phyloP scores from a whole-genome alignment of 306 rosid species.

The Vicia sativa region DNA sequence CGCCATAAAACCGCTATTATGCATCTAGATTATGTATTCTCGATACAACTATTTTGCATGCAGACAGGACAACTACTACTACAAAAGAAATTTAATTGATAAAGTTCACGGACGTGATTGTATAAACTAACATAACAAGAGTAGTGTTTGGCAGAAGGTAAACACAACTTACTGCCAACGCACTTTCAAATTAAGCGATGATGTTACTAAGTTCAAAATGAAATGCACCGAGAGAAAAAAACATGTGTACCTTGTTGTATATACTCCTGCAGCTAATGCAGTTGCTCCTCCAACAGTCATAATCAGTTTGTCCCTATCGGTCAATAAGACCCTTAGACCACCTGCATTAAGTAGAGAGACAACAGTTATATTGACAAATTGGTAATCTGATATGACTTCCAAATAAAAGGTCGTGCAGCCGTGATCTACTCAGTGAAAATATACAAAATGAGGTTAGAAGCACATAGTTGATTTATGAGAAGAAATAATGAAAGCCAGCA shows the following conservation, averaged over 20 bases:
- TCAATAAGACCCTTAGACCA: conserved; percentile 78
- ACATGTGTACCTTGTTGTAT: conserved; percentile 78
- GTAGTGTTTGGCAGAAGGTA: conserved; percentile 6
- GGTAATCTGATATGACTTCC: conserved; percentile 11
- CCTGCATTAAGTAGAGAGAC: conserved; percentile 62
- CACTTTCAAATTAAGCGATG: conserved; percentile 13
- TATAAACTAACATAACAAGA: conserved; percentile 12
- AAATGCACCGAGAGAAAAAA: conserved; percentile 27
- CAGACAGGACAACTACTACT: conserved; percentile 1
- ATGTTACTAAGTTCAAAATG: conserved; percentile 24
- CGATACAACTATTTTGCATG: conserved; percentile 15
- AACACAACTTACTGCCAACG: conserved; percentile 29
- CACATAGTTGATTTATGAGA: conserved; percentile 14
- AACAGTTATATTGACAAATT: conserved; percentile 26
- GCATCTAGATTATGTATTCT: conserved; percentile 22
- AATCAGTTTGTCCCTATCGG: conserved; percentile 85
- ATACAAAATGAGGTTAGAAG: conserved; percentile 28
- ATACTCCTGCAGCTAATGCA: conserved; percentile 97
- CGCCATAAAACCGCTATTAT: conserved; percentile 14
- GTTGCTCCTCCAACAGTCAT: conserved; percentile 99
- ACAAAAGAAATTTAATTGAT: neutral
- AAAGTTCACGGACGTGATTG: neutral
- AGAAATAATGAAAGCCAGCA: conserved; percentile 23
- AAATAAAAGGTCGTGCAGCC: conserved; percentile 15
- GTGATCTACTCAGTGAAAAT: conserved; percentile 13